Conservation (phyloP, 108 stramenopile genomes). For the Ochromonas danica region DNA sequence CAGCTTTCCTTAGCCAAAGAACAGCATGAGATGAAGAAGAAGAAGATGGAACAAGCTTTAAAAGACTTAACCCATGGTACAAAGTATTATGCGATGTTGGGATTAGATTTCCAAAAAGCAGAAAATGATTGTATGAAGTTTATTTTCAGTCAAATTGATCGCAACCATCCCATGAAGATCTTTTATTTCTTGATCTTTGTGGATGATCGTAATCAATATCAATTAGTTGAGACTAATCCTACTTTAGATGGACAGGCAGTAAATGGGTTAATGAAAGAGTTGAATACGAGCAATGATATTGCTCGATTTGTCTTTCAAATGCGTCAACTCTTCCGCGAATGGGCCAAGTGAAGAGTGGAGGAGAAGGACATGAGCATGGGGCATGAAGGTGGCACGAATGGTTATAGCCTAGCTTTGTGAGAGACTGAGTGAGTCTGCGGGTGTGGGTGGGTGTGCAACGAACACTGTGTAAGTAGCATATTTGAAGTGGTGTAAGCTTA, state of each 20-base stretch:
- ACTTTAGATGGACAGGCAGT: background rate
- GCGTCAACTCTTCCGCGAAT: background rate
- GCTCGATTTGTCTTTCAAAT: background rate
- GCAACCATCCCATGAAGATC: background rate
- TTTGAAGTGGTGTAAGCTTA: too few species aligned
- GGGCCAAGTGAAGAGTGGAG: too few species aligned
- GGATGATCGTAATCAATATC: slow-evolving; percentile 8
- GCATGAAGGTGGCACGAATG: too few species aligned
- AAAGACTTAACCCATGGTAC: background rate
- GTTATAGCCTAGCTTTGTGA: too few species aligned
- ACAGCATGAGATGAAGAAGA: background rate
- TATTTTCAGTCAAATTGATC: slow-evolving; percentile 36
- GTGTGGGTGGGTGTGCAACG: too few species aligned
- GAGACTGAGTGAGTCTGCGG: too few species aligned
- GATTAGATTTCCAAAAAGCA: slow-evolving; percentile 29
- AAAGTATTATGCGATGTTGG: background rate
- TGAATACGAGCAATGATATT: background rate
- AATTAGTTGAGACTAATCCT: slow-evolving; percentile 30
- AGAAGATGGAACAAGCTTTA: slow-evolving; percentile 2
- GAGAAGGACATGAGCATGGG: too few species aligned
- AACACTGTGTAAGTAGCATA: too few species aligned
- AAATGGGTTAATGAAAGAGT: background rate
- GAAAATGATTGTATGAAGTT: slow-evolving; percentile 30
- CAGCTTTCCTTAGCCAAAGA: background rate
- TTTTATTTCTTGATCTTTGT: slow-evolving; percentile 30